Evolutionary conservation across 2,329 filamentous ascomycete genomes (phyloP), one percentile per base, ranked within the genome.

Genomic region (Xylaria multiplex): DNA sequence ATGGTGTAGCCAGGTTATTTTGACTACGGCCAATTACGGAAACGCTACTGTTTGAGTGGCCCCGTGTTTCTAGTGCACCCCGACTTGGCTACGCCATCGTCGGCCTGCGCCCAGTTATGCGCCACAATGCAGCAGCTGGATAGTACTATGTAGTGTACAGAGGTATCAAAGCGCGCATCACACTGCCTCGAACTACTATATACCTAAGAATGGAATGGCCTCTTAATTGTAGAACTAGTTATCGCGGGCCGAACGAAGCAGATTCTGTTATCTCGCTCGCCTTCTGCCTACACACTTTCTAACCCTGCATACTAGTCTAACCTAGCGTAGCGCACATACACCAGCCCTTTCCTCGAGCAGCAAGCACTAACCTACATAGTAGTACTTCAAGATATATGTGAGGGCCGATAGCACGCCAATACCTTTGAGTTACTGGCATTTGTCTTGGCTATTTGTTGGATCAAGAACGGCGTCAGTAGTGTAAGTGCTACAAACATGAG

Each of bases 91-190:
- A 59, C 64, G 53, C 58, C 52, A 49, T 24, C 9, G 13, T 59
- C 40, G 32, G 14, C 53, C 57, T 65, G 65, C 65, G 53, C 53
- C 53, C 22, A 43, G 37, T 43, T 40, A 24, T 42, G 37, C 53
- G 65, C 65, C 65, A 67, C 65, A 45, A 42, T 53, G 9, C 11
- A 49, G 35, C 40, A 61, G 55, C 65, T 60, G 55, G 56, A 57
- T 56, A 40, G 37, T 35, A 35, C 7, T 19, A 19, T 19, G 19
- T 19, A 19, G 19, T 19, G 19, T 19, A 19, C 19, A 19, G 19
- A 19, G 2, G 32, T 7, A 35, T 7, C 9, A 35, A 7, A 35
- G 32, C 27, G 27, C 5, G 19, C 19, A 19, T 19, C 32, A 35
- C 32, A 35, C 32, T 35, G 32, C 32, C 19, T 19, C 19, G 19